These are phyloP conservation scores for Aspergillus quadricinctus DNA, from an alignment of 2,329 filamentous ascomycete genomes.

Conservation along the genomic window DNA sequence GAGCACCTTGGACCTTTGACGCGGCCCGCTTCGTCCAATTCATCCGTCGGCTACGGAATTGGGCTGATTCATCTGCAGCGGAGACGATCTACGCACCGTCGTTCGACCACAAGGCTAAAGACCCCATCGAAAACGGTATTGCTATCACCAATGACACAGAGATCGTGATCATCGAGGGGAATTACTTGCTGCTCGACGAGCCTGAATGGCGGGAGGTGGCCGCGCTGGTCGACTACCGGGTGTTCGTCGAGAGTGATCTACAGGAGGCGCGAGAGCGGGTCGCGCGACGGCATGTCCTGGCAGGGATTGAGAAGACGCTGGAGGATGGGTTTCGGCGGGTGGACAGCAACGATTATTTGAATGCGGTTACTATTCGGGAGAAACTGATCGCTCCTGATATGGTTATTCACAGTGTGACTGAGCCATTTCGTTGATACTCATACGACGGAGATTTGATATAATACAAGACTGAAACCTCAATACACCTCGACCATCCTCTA, in stretches of 20 bases:
- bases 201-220: constrained; percentile 32
- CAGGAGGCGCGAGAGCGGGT: constrained; percentile 34
- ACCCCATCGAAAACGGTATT: constrained; percentile 28
- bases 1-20: constrained; percentile 38
- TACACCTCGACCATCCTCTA: constrained; percentile 14
- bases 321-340: constrained; percentile 33
- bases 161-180: constrained; percentile 23
- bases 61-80: constrained; percentile 17
- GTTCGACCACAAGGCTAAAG: constrained; percentile 35
- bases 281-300: constrained; percentile 36
- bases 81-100: constrained; percentile 25
- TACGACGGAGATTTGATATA: not conserved
- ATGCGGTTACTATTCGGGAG: constrained; percentile 27
- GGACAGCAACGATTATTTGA: constrained; percentile 38
- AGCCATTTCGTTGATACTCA: not conserved
- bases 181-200: constrained; percentile 24
- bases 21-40: constrained; percentile 25
- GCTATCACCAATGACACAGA: constrained; percentile 18
- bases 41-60: constrained; percentile 19
- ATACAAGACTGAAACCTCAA: not conserved
- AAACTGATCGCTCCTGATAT: constrained; percentile 25
- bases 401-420: constrained; percentile 21
- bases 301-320: constrained; percentile 39
- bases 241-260: constrained; percentile 40
- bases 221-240: constrained; percentile 37